Evolutionary conservation across 495 filamentous ascomycete genomes (phyloP).

Genomic region (Penicillium nucicola): DNA sequence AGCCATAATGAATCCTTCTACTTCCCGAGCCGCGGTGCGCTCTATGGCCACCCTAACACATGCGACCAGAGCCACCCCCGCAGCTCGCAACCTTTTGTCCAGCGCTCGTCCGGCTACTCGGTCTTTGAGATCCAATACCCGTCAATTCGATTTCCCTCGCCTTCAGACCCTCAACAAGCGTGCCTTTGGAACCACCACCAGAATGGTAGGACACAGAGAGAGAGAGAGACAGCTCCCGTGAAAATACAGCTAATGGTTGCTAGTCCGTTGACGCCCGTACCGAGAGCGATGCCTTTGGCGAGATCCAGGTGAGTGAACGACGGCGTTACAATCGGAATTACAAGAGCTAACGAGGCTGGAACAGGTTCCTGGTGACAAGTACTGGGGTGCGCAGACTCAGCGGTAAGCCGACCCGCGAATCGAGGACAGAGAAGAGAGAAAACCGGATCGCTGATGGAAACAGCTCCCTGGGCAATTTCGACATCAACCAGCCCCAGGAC

Average conservation of each 20-base stretch:
- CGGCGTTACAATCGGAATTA: background rate
- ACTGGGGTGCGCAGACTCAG: constrained; percentile 99
- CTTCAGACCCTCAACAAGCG: constrained; percentile 42
- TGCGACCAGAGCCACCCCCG: constrained; percentile 39
- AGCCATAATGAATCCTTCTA: constrained; percentile 24
- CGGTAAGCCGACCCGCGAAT: constrained; percentile 47
- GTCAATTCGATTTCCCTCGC: constrained; percentile 36
- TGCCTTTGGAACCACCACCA: constrained; percentile 43
- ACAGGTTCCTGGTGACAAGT: constrained; percentile 86
- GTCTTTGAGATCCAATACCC: constrained; percentile 36
- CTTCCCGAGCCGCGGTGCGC: constrained; percentile 45
- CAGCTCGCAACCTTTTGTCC: constrained; percentile 32
- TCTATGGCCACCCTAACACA: constrained; percentile 42
- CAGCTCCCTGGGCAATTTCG: constrained; percentile 90
- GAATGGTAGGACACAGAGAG: constrained; percentile 46
- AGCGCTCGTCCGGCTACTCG: constrained; percentile 29
- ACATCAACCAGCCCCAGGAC: constrained; percentile 98
- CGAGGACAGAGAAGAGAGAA: background rate
- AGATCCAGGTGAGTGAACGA: constrained; percentile 58
- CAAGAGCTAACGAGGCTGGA: constrained; percentile 19
- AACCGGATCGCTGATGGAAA: constrained; percentile 15
- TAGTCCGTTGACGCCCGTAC: constrained; percentile 55
- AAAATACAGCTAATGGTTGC: constrained; percentile 8
- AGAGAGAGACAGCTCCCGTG: background rate
- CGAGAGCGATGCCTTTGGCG: constrained; percentile 96